Conservation (phyloP, 2,329 filamentous ascomycete genomes). For the Beauveria sp. region DNA sequence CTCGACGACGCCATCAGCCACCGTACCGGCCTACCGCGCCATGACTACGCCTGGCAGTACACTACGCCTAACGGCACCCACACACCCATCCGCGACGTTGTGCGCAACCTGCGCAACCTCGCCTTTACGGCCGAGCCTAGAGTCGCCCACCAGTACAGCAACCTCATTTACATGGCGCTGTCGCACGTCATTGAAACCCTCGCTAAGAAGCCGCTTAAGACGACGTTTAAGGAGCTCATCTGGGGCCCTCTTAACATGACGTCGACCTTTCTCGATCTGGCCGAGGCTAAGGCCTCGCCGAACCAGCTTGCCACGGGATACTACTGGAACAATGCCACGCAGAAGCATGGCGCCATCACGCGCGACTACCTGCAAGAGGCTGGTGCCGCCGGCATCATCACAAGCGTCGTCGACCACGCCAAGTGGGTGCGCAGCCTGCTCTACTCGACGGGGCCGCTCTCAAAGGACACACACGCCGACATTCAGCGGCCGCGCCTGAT, state of each 20-base stretch:
- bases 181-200: conserved; percentile 33
- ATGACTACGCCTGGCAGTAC: conserved; percentile 23
- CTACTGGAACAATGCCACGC: neutral
- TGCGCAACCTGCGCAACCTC: conserved; percentile 33
- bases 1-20: conserved; percentile 43
- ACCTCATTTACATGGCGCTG: conserved; percentile 36
- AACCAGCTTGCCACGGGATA: neutral
- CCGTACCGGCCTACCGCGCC: conserved; percentile 37
- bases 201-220: conserved; percentile 23
- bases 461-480: neutral
- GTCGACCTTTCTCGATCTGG: conserved; percentile 23
- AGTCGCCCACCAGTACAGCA: conserved; percentile 35
- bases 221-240: conserved; percentile 28
- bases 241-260: conserved; percentile 35
- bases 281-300: conserved; percentile 10
- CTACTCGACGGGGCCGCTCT: neutral
- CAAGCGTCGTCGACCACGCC: neutral
- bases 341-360: neutral
- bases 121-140: conserved; percentile 32
- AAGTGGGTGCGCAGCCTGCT: conserved; percentile 1
- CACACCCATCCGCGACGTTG: conserved; percentile 17
- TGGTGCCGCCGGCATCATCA: conserved; percentile 5
- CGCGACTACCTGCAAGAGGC: neutral
- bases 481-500: neutral
- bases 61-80: conserved; percentile 17